A percentile compares a stretch with the other conserved stretches of the same genome.
These are phyloP conservation scores for Candida peoriensis DNA, from an alignment of 805 yeast species.

Conservation along the genomic window DNA sequence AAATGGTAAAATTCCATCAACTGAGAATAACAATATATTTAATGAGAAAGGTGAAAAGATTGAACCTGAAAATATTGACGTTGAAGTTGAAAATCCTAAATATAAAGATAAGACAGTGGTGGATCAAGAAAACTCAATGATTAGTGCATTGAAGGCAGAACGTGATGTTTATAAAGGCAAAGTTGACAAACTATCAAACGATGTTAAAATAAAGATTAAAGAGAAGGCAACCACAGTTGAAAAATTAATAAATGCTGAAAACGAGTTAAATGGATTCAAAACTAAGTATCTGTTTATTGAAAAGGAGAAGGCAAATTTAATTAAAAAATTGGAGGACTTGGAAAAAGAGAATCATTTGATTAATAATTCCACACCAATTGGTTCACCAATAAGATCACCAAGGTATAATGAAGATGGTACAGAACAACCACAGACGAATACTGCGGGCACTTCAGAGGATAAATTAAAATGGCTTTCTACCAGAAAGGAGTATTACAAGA, in stretches of 20 bases:
- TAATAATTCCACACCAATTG: constrained; percentile 1
- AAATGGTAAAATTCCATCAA: not conserved
- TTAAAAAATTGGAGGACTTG: constrained; percentile 1
- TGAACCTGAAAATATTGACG: not conserved
- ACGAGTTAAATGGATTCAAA: constrained; percentile 4
- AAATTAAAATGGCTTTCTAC: constrained; percentile 11
- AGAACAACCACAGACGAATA: not conserved
- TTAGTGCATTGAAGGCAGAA: constrained; percentile 2
- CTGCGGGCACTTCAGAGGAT: not conserved
- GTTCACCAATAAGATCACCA: too few species aligned
- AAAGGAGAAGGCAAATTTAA: constrained; percentile 3
- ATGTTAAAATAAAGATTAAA: constrained; percentile 1
- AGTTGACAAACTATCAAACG: not conserved
- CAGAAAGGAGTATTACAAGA: constrained; percentile 20
- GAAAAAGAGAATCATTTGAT: not conserved
- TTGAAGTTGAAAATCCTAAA: constrained; percentile 1
- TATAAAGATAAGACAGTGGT: not conserved
- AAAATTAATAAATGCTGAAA: not conserved
- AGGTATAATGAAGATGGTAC: constrained; percentile 5
- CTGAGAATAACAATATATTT: too few species aligned
- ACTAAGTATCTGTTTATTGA: constrained; percentile 5
- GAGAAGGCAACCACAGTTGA: constrained; percentile 1
- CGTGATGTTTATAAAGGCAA: constrained; percentile 4
- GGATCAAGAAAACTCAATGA: not conserved
- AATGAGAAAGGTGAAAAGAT: not conserved